Evolutionary conservation across 2,329 filamentous ascomycete species (phyloP).

Genomic region (Helicocarpus griseus): DNA sequence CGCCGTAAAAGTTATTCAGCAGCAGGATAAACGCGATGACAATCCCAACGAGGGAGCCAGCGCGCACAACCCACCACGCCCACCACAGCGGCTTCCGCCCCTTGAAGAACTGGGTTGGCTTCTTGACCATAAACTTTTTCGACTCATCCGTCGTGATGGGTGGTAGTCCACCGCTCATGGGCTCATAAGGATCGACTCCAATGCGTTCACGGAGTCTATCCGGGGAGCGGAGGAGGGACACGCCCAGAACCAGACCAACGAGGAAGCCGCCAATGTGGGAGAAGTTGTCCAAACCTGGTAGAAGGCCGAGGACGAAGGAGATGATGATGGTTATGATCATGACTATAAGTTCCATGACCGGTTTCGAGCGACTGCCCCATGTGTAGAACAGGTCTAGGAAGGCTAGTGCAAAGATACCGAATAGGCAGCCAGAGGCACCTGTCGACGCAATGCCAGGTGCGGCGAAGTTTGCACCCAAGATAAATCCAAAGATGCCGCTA

Average conservation of each 20-base stretch:
- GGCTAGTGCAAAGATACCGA: constrained; percentile 81
- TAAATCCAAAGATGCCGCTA: constrained; percentile 89
- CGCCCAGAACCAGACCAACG: constrained; percentile 78
- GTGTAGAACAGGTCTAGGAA: constrained; percentile 88
- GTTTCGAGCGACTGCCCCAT: constrained; percentile 69
- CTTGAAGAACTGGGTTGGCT: constrained; percentile 49
- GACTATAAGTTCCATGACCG: constrained; percentile 76
- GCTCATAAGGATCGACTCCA: constrained; percentile 60
- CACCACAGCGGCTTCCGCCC: constrained; percentile 91
- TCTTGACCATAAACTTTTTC: constrained; percentile 46
- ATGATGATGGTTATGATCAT: constrained; percentile 78
- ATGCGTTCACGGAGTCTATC: constrained; percentile 66
- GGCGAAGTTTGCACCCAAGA: constrained; percentile 89
- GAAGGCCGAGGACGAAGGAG: constrained; percentile 80
- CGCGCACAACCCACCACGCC: constrained; percentile 89
- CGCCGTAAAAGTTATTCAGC: constrained; percentile 82
- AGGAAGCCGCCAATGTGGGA: constrained; percentile 93
- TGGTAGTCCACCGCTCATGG: constrained; percentile 47
- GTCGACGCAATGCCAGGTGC: constrained; percentile 71
- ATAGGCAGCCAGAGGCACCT: constrained; percentile 81
- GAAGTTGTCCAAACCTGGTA: constrained; percentile 94
- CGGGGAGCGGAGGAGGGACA: constrained; percentile 82
- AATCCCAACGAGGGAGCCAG: constrained; percentile 66
- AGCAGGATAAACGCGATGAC: constrained; percentile 79
- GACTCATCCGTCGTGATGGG: constrained; percentile 29